phyloP scores from a whole-genome alignment of 2,329 filamentous ascomycete genomes.

The Metarhizium brunneum region DNA sequence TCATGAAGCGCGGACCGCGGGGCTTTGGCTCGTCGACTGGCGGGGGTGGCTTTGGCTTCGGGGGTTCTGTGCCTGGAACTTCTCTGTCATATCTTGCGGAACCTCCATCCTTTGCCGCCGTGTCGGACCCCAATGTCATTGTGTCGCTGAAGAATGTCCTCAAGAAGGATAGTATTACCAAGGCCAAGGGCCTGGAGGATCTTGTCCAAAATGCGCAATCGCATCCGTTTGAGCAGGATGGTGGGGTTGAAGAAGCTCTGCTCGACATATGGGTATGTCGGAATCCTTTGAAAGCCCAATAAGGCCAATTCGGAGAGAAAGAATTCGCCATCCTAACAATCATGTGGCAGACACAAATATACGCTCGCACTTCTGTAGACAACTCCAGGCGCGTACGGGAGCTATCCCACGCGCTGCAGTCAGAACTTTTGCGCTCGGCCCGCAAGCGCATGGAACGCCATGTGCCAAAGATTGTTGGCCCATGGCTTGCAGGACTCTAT shows the following conservation, averaged over 20 bases:
- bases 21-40: conserved; percentile 8
- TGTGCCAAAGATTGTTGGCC: conserved; percentile 67
- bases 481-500: conserved; percentile 87
- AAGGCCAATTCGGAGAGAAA: not conserved
- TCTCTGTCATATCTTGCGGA: conserved; percentile 79
- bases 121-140: conserved; percentile 73
- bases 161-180: conserved; percentile 90
- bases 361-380: conserved; percentile 84
- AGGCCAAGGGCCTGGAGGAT: conserved; percentile 83
- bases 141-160: conserved; percentile 88
- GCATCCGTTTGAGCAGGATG: conserved; percentile 42
- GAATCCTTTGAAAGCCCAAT: not conserved
- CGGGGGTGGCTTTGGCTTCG: conserved; percentile 17
- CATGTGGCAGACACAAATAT: conserved; percentile 60
- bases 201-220: conserved; percentile 55
- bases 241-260: conserved; percentile 69
- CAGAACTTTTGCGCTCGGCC: conserved; percentile 48
- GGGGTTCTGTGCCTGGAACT: conserved; percentile 30
- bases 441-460: conserved; percentile 78
- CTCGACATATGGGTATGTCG: conserved; percentile 71
- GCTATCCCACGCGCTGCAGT: conserved; percentile 68
- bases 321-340: not conserved
- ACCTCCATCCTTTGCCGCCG: conserved; percentile 66
- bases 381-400: conserved; percentile 81
- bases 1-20: conserved; percentile 8